Conservation (phyloP, 2,329 filamentous ascomycete species). For the Phaeoacremonium minimum region DNA sequence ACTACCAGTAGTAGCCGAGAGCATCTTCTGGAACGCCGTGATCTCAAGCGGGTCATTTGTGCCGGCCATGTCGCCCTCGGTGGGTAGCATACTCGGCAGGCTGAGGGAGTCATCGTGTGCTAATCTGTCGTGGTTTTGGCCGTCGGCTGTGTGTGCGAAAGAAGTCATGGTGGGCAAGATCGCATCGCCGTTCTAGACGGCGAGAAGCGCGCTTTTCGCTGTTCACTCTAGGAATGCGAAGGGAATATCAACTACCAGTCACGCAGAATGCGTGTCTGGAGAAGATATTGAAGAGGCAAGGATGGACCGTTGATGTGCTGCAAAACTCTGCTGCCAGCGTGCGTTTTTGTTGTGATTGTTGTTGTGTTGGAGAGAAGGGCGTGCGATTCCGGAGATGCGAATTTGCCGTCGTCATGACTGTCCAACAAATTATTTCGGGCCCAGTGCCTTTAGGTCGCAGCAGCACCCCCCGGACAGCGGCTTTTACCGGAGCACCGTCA, state of each 20-base stretch:
- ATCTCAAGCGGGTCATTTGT: constrained; percentile 57
- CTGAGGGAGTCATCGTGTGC: constrained; percentile 24
- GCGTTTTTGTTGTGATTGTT: no score
- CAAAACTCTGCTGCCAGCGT: no score
- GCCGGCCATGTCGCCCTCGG: constrained; percentile 10
- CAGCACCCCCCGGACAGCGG: neutral
- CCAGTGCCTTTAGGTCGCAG: no score
- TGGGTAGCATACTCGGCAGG: constrained; percentile 23
- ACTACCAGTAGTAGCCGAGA: constrained; percentile 88
- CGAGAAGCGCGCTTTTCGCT: neutral
- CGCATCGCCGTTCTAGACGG: no score
- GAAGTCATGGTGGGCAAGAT: constrained; percentile 10
- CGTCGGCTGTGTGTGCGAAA: constrained; percentile 15
- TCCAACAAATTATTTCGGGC: no score
- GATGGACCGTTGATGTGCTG: no score
- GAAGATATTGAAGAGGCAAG: no score
- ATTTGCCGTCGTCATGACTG: no score
- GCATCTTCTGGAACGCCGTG: constrained; percentile 85
- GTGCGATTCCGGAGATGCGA: no score
- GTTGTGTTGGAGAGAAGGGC: no score
- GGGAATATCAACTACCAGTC: no score
- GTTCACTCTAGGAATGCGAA: no score
- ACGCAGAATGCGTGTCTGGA: constrained; percentile 10
- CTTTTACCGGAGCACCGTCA: neutral
- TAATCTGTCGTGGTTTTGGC: constrained; percentile 33